These are phyloP conservation scores for Naganishia vaughanmartiniae DNA, from an alignment of 768 basidiomycete species.

Conservation along the genomic window DNA sequence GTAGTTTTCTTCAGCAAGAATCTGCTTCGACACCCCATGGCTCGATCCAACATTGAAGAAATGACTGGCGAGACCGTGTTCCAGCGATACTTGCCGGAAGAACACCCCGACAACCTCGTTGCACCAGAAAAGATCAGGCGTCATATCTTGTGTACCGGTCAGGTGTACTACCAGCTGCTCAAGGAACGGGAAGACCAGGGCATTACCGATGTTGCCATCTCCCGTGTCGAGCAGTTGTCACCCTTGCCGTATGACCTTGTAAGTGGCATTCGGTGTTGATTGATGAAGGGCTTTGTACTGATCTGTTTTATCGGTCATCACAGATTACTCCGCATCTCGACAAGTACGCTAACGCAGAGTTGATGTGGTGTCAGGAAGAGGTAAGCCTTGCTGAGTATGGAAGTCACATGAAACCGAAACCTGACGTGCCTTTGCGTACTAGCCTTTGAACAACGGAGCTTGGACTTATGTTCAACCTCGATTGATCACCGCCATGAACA, in stretches of 20 bases:
- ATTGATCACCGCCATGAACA: constrained; percentile 85
- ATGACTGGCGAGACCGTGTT: constrained; percentile 86
- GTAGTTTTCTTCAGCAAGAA: constrained; percentile 97
- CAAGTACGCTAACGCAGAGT: constrained; percentile 89
- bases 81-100: constrained; percentile 88
- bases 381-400: constrained; percentile 52
- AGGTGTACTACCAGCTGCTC: constrained; percentile 87
- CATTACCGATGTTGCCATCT: constrained; percentile 90
- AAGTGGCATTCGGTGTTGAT: constrained; percentile 42
- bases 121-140: constrained; percentile 81
- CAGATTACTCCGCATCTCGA: constrained; percentile 91
- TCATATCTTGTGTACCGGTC: constrained; percentile 91
- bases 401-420: neutral
- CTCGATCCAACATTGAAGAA: constrained; percentile 79
- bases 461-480: constrained; percentile 96
- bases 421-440: constrained; percentile 31
- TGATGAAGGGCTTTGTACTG: neutral
- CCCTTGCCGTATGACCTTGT: constrained; percentile 97
- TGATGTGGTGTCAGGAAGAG: constrained; percentile 80
- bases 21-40: constrained; percentile 88
- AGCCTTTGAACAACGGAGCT: constrained; percentile 93
- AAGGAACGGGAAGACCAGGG: constrained; percentile 87
- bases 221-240: constrained; percentile 88
- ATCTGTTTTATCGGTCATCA: constrained; percentile 30
- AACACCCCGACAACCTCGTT: constrained; percentile 67